Evolutionary conservation across 2,329 filamentous ascomycete species (phyloP).

Genomic region (Sphaerulina vaccinii): DNA sequence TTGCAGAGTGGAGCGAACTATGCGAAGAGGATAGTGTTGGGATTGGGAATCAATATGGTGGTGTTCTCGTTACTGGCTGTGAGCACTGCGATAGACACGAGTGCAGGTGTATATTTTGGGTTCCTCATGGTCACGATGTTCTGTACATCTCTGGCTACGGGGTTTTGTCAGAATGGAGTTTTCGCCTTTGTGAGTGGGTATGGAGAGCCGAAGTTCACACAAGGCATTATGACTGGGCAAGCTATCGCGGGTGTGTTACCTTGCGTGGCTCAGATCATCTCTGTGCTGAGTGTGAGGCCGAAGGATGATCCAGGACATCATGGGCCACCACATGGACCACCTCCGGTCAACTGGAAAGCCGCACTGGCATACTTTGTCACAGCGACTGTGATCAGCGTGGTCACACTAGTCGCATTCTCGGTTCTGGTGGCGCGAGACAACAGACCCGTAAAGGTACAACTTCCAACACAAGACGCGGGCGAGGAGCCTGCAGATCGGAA

Average conservation of each 20-base stretch:
- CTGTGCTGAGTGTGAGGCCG: conserved; percentile 57
- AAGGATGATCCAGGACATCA: conserved; percentile 7
- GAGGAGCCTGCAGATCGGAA: conserved; percentile 20
- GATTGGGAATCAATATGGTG: conserved; percentile 72
- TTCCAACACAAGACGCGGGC: conserved; percentile 2
- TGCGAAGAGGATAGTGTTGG: conserved; percentile 76
- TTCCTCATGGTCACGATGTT: conserved; percentile 84
- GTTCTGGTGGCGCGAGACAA: conserved; percentile 59
- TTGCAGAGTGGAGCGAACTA: conserved; percentile 83
- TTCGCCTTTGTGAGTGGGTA: conserved; percentile 90
- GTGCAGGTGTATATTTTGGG: conserved; percentile 67
- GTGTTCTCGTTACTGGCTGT: conserved; percentile 76
- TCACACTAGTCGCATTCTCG: conserved; percentile 70
- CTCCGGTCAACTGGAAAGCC: conserved; percentile 59
- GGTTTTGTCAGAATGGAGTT: conserved; percentile 87
- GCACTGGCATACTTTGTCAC: conserved; percentile 91
- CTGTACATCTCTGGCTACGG: conserved; percentile 74
- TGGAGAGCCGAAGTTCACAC: conserved; percentile 82
- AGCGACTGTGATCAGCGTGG: conserved; percentile 71
- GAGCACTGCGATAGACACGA: conserved; percentile 69
- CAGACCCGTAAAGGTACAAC: conserved; percentile 20
- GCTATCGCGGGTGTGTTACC: conserved; percentile 88
- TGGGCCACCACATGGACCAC: conserved; percentile 30
- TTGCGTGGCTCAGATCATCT: conserved; percentile 79
- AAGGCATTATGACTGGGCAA: conserved; percentile 94